Evolutionary conservation across 371 early-diverging fungal species (phyloP).

Genomic region (Saksenaea vasiformis): DNA sequence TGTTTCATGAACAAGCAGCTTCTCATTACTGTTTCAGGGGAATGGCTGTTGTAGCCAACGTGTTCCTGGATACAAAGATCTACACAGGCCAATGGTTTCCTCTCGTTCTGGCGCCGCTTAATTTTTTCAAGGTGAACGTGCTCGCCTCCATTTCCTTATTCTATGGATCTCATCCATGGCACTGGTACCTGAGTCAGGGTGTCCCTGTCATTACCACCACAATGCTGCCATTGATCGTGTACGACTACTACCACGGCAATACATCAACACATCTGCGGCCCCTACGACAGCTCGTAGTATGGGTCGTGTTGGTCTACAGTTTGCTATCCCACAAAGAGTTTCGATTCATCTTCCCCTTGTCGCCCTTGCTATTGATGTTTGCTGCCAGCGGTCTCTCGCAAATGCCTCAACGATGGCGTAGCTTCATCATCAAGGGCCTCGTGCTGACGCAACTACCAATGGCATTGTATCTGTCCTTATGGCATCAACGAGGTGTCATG

Average conservation of each 20-base stretch:
- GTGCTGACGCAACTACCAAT: constrained; percentile 67
- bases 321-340: constrained; percentile 90
- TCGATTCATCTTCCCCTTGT: constrained; percentile 84
- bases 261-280: neutral
- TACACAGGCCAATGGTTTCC: constrained; percentile 22
- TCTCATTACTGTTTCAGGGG: constrained; percentile 19
- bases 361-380: constrained; percentile 75
- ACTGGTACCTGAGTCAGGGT: constrained; percentile 88
- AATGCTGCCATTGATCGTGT: constrained; percentile 60
- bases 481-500: constrained; percentile 93
- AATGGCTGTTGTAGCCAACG: constrained; percentile 46
- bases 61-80: constrained; percentile 58
- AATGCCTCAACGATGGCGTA: constrained; percentile 16
- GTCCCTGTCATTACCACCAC: constrained; percentile 78
- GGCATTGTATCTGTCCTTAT: constrained; percentile 67
- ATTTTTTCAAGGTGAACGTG: constrained; percentile 84
- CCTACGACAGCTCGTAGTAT: constrained; percentile 24
- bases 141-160: constrained; percentile 74
- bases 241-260: constrained; percentile 22
- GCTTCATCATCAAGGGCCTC: constrained; percentile 21
- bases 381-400: constrained; percentile 57
- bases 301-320: constrained; percentile 70
- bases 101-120: constrained; percentile 65
- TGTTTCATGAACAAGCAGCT: neutral
- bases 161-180: constrained; percentile 89